Evolutionary conservation across 2,329 filamentous ascomycete genomes (phyloP).

Genomic region (Biscogniauxia sp.): DNA sequence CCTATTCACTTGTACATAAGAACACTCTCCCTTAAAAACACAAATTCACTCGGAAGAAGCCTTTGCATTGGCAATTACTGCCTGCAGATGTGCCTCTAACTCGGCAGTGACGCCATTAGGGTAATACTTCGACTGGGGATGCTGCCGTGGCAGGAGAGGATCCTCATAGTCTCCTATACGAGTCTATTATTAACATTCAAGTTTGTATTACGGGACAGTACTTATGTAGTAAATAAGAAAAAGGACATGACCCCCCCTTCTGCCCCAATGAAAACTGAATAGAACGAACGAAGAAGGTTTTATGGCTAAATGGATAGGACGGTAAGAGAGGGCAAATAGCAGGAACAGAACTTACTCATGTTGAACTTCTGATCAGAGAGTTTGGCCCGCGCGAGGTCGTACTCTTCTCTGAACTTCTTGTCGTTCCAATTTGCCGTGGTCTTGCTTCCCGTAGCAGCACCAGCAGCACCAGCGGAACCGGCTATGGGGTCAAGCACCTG

Average conservation of each 20-base stretch:
- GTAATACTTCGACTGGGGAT: constrained; percentile 32
- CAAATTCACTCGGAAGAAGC: constrained; percentile 1
- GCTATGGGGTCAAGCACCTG: constrained; percentile 21
- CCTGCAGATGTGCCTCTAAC: constrained; percentile 40
- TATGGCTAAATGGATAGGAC: constrained; percentile 1
- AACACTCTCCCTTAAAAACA: background rate
- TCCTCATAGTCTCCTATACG: constrained; percentile 44
- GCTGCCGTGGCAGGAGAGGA: constrained; percentile 41
- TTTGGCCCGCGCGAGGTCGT: constrained; percentile 36
- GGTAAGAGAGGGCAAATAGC: constrained; percentile 4
- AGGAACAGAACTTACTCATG: constrained; percentile 36
- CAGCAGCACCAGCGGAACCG: background rate
- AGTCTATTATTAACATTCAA: constrained; percentile 5
- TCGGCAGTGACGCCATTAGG: constrained; percentile 41
- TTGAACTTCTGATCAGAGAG: constrained; percentile 47
- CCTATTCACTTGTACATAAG: too few relatives aligned
- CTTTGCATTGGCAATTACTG: constrained; percentile 32
- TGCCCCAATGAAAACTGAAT: too few relatives aligned
- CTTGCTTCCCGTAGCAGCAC: constrained; percentile 26
- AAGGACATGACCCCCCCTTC: too few relatives aligned
- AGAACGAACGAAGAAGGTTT: background rate
- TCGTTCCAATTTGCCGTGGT: constrained; percentile 26
- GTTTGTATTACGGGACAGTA: too few relatives aligned
- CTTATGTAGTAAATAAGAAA: too few relatives aligned
- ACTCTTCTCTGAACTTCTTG: constrained; percentile 44